These are phyloP conservation scores for Lichtheimia ornata DNA, from an alignment of 371 early-diverging fungal species.

Conservation along the genomic window DNA sequence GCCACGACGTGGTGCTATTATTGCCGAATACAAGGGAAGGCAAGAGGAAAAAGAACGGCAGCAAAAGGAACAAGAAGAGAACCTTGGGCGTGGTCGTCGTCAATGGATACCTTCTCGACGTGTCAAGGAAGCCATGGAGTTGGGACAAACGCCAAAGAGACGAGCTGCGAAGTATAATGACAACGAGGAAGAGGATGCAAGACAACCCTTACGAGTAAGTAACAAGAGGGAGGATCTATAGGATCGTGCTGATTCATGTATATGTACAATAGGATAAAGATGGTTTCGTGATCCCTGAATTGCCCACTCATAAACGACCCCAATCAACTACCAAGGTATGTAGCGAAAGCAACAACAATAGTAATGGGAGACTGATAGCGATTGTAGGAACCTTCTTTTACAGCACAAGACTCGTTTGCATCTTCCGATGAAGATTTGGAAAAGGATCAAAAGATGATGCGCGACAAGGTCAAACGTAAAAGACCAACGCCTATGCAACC, in stretches of 20 bases:
- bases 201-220: too few relatives aligned
- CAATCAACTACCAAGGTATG: too few relatives aligned
- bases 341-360: too few relatives aligned
- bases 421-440: not conserved
- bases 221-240: too few relatives aligned
- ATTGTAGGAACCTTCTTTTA: not conserved
- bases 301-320: too few relatives aligned
- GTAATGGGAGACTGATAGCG: too few relatives aligned
- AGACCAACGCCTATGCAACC: not conserved
- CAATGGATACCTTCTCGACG: not conserved
- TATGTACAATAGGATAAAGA: too few relatives aligned
- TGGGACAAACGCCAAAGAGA: not conserved
- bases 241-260: too few relatives aligned
- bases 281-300: too few relatives aligned
- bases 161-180: not conserved
- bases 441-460: not conserved
- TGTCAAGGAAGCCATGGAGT: not conserved
- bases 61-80: not conserved
- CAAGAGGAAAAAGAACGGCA: constrained; percentile 6
- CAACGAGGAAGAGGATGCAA: too few relatives aligned
- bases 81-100: constrained; percentile 7
- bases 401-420: constrained; percentile 1
- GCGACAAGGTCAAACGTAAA: too few relatives aligned
- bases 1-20: constrained; percentile 1
- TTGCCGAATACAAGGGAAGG: constrained; percentile 9